Evolutionary conservation across 495 filamentous ascomycete species (phyloP).

Genomic region (Aspergillus cavernicola): DNA sequence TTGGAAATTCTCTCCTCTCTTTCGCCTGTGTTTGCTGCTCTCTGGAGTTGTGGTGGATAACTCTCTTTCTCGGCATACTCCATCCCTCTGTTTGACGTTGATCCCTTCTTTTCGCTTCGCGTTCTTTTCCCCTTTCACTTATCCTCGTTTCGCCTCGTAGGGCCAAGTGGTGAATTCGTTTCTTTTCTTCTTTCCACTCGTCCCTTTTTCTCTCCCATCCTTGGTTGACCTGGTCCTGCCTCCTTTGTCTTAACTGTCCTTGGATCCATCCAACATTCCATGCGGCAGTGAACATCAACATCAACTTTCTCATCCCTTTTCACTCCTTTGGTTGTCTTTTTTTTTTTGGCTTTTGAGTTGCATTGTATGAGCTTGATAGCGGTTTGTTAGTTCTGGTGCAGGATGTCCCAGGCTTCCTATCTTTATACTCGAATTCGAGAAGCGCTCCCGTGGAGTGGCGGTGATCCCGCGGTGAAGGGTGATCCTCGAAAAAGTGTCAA

Average conservation of each 20-base stretch:
- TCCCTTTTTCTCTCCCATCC: not conserved
- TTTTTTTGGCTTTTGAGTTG: not conserved
- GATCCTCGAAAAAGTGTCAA: slow-evolving; percentile 56
- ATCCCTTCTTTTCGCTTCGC: not conserved
- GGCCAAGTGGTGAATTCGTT: not conserved
- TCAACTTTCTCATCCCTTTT: not conserved
- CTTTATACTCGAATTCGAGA: slow-evolving; percentile 33
- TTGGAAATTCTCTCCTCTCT: no score
- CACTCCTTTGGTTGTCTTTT: not conserved
- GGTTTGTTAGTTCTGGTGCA: slow-evolving; percentile 19
- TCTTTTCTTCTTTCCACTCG: not conserved
- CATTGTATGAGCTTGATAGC: not conserved
- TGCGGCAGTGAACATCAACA: not conserved
- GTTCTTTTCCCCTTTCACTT: not conserved
- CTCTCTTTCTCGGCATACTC: not conserved
- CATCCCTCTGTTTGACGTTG: not conserved
- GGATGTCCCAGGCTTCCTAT: slow-evolving; percentile 20
- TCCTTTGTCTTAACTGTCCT: not conserved
- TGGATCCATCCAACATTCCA: not conserved
- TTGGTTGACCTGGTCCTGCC: not conserved
- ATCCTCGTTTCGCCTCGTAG: not conserved
- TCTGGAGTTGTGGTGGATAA: not conserved
- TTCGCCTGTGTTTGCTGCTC: not conserved
- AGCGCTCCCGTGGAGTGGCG: slow-evolving; percentile 31
- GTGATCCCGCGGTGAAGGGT: slow-evolving; percentile 30